Evolutionary conservation across 257 asterid genomes (phyloP), one percentile per base, ranked within the genome.

Genomic region (Salvia hispanica): DNA sequence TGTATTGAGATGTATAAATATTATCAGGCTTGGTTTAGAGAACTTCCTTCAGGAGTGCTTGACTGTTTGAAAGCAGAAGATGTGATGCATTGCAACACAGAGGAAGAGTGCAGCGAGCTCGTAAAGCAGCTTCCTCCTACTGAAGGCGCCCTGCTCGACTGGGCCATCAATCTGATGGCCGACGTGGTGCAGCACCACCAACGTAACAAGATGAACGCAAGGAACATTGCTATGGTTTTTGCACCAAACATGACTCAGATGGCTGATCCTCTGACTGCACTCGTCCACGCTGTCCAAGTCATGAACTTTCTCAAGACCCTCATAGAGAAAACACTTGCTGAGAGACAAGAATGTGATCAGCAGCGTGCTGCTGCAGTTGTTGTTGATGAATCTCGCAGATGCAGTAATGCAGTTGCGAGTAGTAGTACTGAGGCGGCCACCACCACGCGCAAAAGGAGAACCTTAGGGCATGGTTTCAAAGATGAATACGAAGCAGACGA

Each of bases 201-300:
- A 25, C 76, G 70, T 47, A 91, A 88, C 86, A 91, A 88, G 85
- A 88, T 91, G 97, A 91, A 88, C 44, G 81, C 91, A 2, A 76
- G 97, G 70, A 91, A 88, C 86, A 84, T 91, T 15, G 96, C 97
- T 9, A 86, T 90, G 97, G 96, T 91, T 5, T 88, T 91, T 75
- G 97, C 97, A 40, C 97, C 97, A 55, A 91, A 88, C 78, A 91
- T 91, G 97, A 88, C 96, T 73, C 83, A 88, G 95, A 88, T 88
- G 97, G 93, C 87, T 6, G 96, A 91, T 79, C 96, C 92, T n/a
- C 75, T 91, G 70, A 91, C 95, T n/a, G 97, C 96, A 70, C 73
- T 91, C 59, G 88, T 90, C 79, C 97, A 90, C 31, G 97, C 97
- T 2, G 97, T 90, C 66, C 97, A 90, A 84, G 96, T 90, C 48